Conservation (phyloP, 1,284 basidiomycete species). For the Melampsora larici-populina region DNA sequence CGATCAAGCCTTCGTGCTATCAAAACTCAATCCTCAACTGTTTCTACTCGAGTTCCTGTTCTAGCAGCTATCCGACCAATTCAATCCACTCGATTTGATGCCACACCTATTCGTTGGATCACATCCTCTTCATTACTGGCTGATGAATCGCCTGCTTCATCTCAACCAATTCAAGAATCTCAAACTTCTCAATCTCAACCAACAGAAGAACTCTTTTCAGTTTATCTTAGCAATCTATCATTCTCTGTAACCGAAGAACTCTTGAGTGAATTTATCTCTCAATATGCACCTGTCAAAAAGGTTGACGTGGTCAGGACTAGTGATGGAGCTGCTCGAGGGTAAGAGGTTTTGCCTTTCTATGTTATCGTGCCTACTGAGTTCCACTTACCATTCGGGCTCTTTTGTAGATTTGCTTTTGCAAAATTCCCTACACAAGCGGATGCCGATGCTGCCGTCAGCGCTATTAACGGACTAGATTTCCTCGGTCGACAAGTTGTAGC, state of each 20-base stretch:
- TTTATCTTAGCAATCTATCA: slow-evolving; percentile 41
- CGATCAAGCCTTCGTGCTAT: neutral
- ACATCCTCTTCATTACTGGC: neutral
- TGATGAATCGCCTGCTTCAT: neutral
- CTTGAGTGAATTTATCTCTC: slow-evolving; percentile 27
- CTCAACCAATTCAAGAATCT: neutral
- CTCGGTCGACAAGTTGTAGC: slow-evolving; percentile 22
- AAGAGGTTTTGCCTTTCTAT: neutral
- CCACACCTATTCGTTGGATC: slow-evolving; percentile 1
- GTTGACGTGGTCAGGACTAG: slow-evolving; percentile 28
- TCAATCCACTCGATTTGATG: neutral
- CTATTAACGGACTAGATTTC: slow-evolving; percentile 32
- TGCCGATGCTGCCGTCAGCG: slow-evolving; percentile 25
- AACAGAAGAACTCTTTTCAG: slow-evolving; percentile 7
- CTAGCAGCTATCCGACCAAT: neutral
- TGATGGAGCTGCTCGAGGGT: slow-evolving; percentile 37
- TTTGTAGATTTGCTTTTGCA: slow-evolving; percentile 35
- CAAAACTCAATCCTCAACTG: neutral
- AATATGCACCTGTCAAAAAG: slow-evolving; percentile 35
- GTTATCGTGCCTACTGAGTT: neutral
- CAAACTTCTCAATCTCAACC: neutral
- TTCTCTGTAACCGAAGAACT: slow-evolving; percentile 32
- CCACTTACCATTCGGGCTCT: neutral
- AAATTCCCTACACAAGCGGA: slow-evolving; percentile 31
- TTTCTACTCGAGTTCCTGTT: neutral